These are phyloP conservation scores for Letharia lupina DNA, from an alignment of 495 filamentous ascomycete genomes.

Conservation along the genomic window DNA sequence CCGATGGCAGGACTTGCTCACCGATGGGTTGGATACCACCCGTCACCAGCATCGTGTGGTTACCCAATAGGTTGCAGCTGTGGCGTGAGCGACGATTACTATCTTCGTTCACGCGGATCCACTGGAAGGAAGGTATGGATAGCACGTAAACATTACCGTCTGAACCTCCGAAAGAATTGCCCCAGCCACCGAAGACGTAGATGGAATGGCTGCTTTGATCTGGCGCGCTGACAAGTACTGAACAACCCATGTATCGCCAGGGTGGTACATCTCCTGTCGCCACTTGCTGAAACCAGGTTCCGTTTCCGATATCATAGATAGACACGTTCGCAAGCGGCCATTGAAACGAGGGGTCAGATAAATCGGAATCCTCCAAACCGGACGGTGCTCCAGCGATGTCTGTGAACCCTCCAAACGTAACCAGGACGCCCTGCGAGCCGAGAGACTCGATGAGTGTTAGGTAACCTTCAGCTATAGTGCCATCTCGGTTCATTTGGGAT, in stretches of 20 bases:
- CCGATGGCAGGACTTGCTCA: slow-evolving; percentile 7
- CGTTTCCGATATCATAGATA: slow-evolving; percentile 16
- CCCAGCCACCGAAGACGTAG: slow-evolving; percentile 23
- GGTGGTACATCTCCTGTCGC: slow-evolving; percentile 19
- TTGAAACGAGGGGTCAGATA: slow-evolving; percentile 11
- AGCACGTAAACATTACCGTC: slow-evolving; percentile 21
- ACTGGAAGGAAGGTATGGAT: slow-evolving; percentile 20
- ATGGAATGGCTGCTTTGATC: slow-evolving; percentile 22
- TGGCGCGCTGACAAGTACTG: slow-evolving; percentile 16
- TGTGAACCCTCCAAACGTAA: slow-evolving; percentile 18
- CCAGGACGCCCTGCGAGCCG: slow-evolving; percentile 11
- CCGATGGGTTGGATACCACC: slow-evolving; percentile 16
- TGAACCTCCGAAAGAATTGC: slow-evolving; percentile 5
- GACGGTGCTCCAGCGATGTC: slow-evolving; percentile 8
- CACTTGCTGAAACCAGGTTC: slow-evolving; percentile 17
- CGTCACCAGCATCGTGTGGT: slow-evolving; percentile 17
- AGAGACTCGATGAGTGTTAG: slow-evolving; percentile 16
- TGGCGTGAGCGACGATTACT: slow-evolving; percentile 15
- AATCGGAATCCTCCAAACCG: not conserved
- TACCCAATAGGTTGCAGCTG: slow-evolving; percentile 14
- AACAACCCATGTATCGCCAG: slow-evolving; percentile 19
- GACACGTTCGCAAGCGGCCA: slow-evolving; percentile 17
- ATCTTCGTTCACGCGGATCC: slow-evolving; percentile 21
- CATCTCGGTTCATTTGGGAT: slow-evolving; percentile 14
- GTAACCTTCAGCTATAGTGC: slow-evolving; percentile 15